phyloP scores from a whole-genome alignment of 768 basidiomycete species.

The Hortiboletus flavorubellus region DNA sequence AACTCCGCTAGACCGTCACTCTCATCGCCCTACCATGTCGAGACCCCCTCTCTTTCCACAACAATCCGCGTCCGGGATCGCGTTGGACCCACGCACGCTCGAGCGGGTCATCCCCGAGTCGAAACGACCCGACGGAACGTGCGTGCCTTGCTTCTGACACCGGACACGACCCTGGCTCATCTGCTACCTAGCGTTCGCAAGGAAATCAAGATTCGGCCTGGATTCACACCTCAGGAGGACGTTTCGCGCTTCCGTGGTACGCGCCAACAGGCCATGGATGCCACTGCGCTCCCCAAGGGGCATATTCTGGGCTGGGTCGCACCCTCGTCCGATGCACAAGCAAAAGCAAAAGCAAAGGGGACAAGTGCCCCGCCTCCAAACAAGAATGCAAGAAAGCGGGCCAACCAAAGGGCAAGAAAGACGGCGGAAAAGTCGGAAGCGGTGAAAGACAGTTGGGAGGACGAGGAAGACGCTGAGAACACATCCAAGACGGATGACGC shows the following conservation, averaged over 20 bases:
- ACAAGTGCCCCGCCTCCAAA: slow-evolving; percentile 43
- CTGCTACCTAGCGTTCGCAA: slow-evolving; percentile 64
- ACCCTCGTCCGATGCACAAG: slow-evolving; percentile 44
- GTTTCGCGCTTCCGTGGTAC: slow-evolving; percentile 80
- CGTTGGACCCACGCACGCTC: slow-evolving; percentile 80
- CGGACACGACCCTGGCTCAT: slow-evolving; percentile 6
- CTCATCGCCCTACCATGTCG: slow-evolving; percentile 47
- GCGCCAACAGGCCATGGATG: slow-evolving; percentile 70
- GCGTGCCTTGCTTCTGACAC: slow-evolving; percentile 21
- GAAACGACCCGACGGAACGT: slow-evolving; percentile 81
- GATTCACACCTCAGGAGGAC: slow-evolving; percentile 94
- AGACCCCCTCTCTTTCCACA: slow-evolving; percentile 73
- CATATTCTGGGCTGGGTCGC: slow-evolving; percentile 81
- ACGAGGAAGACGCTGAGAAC: slow-evolving; percentile 54
- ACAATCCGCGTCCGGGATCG: slow-evolving; percentile 72
- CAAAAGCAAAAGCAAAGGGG: slow-evolving; percentile 29
- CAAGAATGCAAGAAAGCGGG: slow-evolving; percentile 81
- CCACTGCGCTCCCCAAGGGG: slow-evolving; percentile 64
- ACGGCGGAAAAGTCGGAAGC: slow-evolving; percentile 46
- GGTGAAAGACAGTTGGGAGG: slow-evolving; percentile 80
- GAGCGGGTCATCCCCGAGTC: slow-evolving; percentile 89
- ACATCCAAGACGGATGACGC: slow-evolving; percentile 24
- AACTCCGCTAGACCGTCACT: slow-evolving; percentile 23
- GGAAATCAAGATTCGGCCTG: slow-evolving; percentile 85
- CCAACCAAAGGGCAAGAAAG: slow-evolving; percentile 74